phyloP scores from a whole-genome alignment of 192 early-diverging fungal genomes.

The Coemansia sp. region DNA sequence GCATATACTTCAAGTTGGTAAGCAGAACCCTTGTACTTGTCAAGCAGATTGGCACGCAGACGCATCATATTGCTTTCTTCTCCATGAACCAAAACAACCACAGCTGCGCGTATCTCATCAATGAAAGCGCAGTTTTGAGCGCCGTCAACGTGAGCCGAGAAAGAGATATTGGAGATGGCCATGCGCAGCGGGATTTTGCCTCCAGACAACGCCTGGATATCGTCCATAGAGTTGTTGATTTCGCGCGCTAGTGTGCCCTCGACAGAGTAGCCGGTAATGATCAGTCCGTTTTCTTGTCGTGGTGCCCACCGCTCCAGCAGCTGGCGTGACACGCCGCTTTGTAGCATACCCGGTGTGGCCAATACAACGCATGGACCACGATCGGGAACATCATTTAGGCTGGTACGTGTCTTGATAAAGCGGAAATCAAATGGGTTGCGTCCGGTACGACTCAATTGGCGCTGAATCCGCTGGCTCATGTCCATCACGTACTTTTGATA shows the following conservation, averaged over 20 bases:
- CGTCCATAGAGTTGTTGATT: slow-evolving; percentile 82
- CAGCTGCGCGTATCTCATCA: slow-evolving; percentile 86
- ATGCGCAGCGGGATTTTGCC: slow-evolving; percentile 75
- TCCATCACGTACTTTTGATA: slow-evolving; percentile 97
- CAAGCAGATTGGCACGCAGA: slow-evolving; percentile 79
- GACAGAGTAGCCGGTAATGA: slow-evolving; percentile 97
- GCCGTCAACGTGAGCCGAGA: slow-evolving; percentile 97
- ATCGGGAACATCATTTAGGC: slow-evolving; percentile 87
- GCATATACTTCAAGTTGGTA: slow-evolving; percentile 80
- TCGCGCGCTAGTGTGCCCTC: slow-evolving; percentile 89
- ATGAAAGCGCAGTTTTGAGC: slow-evolving; percentile 96
- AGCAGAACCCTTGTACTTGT: slow-evolving; percentile 76
- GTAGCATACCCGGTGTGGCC: slow-evolving; percentile 97
- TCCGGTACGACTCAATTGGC: slow-evolving; percentile 70
- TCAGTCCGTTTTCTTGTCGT: slow-evolving; percentile 85
- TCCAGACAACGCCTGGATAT: slow-evolving; percentile 78
- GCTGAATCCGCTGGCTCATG: slow-evolving; percentile 94
- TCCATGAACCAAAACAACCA: slow-evolving; percentile 94
- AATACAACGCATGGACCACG: slow-evolving; percentile 97
- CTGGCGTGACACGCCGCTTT: slow-evolving; percentile 92
- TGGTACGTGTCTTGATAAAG: slow-evolving; percentile 86
- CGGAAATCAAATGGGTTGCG: slow-evolving; percentile 96
- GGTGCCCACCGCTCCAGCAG: slow-evolving; percentile 94
- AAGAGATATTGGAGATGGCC: slow-evolving; percentile 91
- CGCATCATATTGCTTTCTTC: slow-evolving; percentile 92